Percentiles rank a stretch among this genome's conserved stretches.
Conservation (phyloP, 1,284 basidiomycete species). For the Chalciporus sp. region DNA sequence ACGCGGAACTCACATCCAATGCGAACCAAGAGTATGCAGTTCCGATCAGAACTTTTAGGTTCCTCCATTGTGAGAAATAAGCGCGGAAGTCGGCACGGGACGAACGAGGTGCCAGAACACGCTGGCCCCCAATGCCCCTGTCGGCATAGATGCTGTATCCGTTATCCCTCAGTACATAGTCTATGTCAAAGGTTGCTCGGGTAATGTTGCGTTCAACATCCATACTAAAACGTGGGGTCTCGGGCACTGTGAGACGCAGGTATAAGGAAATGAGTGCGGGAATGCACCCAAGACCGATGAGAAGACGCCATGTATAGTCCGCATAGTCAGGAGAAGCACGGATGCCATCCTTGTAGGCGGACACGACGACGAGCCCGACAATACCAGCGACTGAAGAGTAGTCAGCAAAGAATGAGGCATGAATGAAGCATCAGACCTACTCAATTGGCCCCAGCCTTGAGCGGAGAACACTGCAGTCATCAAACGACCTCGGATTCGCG, state of each 20-base stretch:
- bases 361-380: constrained; percentile 55
- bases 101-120: too few relatives aligned
- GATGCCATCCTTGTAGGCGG: constrained; percentile 58
- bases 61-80: too few relatives aligned
- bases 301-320: constrained; percentile 48
- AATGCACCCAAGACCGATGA: constrained; percentile 55
- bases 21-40: too few relatives aligned
- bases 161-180: too few relatives aligned
- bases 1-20: too few relatives aligned
- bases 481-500: constrained; percentile 54
- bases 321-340: constrained; percentile 35
- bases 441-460: constrained; percentile 57
- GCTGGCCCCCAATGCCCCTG: too few relatives aligned
- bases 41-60: too few relatives aligned
- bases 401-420: constrained; percentile 7
- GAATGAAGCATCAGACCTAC: constrained; percentile 32
- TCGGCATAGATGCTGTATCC: too few relatives aligned
- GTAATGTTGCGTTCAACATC: constrained; percentile 68
- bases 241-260: constrained; percentile 59
- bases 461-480: constrained; percentile 59
- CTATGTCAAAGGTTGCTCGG: constrained; percentile 43
- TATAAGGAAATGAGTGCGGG: constrained; percentile 56
- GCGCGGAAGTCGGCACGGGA: too few relatives aligned
- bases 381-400: constrained; percentile 45
- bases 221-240: constrained; percentile 71